A percentile compares a stretch with the other conserved stretches of the same genome.
phyloP scores from a whole-genome alignment of 805 yeast genomes.

The Nakazawaea wyomingensis region DNA sequence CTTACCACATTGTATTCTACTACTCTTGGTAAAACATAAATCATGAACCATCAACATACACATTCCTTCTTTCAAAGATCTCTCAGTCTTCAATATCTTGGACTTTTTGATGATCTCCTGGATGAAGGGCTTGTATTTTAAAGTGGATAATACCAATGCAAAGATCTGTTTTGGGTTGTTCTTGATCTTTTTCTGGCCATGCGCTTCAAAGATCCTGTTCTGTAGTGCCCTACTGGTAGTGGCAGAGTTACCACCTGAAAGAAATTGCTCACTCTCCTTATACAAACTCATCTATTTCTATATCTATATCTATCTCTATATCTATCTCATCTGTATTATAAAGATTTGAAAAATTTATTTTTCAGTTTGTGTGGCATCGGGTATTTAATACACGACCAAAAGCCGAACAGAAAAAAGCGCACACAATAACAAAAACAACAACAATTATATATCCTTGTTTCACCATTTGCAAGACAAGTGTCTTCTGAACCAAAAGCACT shows the following conservation, averaged over 20 bases:
- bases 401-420: no score
- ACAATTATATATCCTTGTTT: no score
- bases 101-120: constrained; percentile 60
- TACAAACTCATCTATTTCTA: constrained; percentile 30
- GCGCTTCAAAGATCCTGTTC: constrained; percentile 44
- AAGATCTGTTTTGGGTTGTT: constrained; percentile 79
- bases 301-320: constrained; percentile 16
- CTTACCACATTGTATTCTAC: constrained; percentile 85
- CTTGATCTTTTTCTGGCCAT: constrained; percentile 41
- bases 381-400: not conserved
- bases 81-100: constrained; percentile 53
- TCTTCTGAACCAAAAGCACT: no score
- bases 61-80: constrained; percentile 40
- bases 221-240: constrained; percentile 51
- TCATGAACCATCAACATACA: constrained; percentile 76
- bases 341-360: constrained; percentile 14
- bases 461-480: no score
- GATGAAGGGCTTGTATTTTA: constrained; percentile 65
- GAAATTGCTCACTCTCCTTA: constrained; percentile 37
- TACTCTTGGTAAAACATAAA: constrained; percentile 64
- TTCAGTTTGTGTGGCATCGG: not conserved
- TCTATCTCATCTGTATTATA: not conserved
- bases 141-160: constrained; percentile 77
- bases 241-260: constrained; percentile 28
- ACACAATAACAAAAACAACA: no score